Base-by-base conservation (phyloP, 1,139 yeast genomes). In the Debaryomyces sp. region DNA sequence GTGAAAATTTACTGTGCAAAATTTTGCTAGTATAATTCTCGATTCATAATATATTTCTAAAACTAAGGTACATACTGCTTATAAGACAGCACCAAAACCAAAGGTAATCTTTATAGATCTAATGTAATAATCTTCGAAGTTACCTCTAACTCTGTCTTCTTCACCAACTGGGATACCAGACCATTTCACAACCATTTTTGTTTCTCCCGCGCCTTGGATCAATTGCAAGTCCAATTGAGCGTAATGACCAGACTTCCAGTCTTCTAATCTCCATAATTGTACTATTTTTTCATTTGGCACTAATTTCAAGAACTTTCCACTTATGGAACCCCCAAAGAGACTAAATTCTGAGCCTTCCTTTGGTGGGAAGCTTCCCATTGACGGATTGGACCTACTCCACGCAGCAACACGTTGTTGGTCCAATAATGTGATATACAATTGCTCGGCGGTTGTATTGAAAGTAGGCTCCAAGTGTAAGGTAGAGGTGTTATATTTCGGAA, bases 161-260 rank as follows among this genome's bases (percentile, higher is more conserved):
- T 95, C 95, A n/a, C 98, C 99, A 41, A 94, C 77, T 18, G 99
- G 99, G 44, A 94, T 86, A n/a, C 97, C 97, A 21, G 82, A 75
- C 82, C 94, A 89, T 50, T 79, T 76, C 33, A 91, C 94, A 51
- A 85, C 82, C 74, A 92, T 75, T 49, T 79, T 82, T 13, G 99
- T 94, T 60, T 92, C 98, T 40, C 87, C 82, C 15, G 82, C 77
- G 21, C 95, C 95, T 64, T 89, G 90, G 48, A 81, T 81, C 54
- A 95, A 80, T 39, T 72, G 77, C 57, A 92, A 78, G 36, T 75
- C 78, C 58, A 94, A 72, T 21, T 75, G 77, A 3, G 97, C 96
- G 64, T 64, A 86, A 65, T 89, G 96, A 24, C 89, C 96, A 10
- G 73, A 70, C 63, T 87, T 88, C 99, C 99, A 94, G 60, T 87